Conservation (phyloP, 164 flowering plant species). For the Stephania cephalantha region DNA sequence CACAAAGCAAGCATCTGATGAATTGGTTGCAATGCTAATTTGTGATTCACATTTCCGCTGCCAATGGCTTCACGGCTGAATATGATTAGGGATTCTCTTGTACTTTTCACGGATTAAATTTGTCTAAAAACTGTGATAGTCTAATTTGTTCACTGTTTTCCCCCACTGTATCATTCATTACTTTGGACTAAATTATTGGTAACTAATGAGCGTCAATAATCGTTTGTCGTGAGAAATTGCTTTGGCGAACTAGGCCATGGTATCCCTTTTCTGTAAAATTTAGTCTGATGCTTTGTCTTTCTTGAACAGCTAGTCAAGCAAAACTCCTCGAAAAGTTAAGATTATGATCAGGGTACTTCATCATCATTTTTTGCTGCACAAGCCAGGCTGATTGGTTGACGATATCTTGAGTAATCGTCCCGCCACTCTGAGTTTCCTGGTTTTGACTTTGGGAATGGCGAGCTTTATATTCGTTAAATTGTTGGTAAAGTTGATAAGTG, state of each 20-base stretch:
- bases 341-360: slow-evolving; percentile 19
- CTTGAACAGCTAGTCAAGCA: slow-evolving; percentile 45
- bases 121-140: not conserved
- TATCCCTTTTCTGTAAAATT: not conserved
- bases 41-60: not conserved
- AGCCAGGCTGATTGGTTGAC: slow-evolving; percentile 4
- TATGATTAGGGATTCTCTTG: not conserved
- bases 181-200: too few relatives aligned
- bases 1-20: not conserved
- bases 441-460: slow-evolving; percentile 12
- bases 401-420: slow-evolving; percentile 3
- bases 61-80: not conserved
- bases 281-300: slow-evolving; percentile 10
- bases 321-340: slow-evolving; percentile 28
- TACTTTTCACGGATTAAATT: not conserved
- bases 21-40: not conserved
- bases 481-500: slow-evolving; percentile 17
- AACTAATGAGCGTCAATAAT: not conserved
- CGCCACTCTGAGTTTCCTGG: slow-evolving; percentile 9
- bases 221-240: not conserved
- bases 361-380: slow-evolving; percentile 8
- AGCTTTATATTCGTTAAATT: slow-evolving; percentile 5
- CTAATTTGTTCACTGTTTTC: not conserved
- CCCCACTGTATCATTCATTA: not conserved
- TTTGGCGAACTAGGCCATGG: not conserved